Evolutionary conservation across 2,329 filamentous ascomycete genomes (phyloP).

Genomic region (Cladosporium sp.): DNA sequence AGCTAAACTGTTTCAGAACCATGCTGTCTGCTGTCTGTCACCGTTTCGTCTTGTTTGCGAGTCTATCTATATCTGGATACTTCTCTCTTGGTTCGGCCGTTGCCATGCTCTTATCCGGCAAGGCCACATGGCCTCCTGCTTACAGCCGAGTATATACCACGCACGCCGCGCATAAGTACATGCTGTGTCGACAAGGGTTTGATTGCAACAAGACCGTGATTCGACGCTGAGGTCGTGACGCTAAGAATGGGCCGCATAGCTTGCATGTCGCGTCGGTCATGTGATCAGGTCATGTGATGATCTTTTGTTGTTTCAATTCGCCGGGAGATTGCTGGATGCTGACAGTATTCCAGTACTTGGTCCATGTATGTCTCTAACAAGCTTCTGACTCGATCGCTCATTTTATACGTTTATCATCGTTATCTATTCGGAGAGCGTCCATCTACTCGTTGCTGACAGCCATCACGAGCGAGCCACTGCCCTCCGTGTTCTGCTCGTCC

Average conservation of each 20-base stretch:
- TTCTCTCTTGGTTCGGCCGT: background rate
- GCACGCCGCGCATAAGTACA: background rate
- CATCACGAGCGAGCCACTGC: slow-evolving; percentile 29
- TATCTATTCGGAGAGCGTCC: background rate
- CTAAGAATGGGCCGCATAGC: slow-evolving; percentile 6
- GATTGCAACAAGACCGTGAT: background rate
- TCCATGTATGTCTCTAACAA: no score
- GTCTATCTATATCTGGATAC: no score
- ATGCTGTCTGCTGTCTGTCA: no score
- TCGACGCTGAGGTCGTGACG: background rate
- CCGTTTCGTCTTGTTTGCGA: no score
- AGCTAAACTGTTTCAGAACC: no score
- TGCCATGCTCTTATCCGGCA: background rate
- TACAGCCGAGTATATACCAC: background rate
- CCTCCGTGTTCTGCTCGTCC: slow-evolving; percentile 44
- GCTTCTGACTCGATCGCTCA: background rate
- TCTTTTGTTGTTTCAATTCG: background rate
- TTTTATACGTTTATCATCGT: no score
- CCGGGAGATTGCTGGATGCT: no score
- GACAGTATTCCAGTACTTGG: no score
- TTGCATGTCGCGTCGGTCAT: slow-evolving; percentile 5
- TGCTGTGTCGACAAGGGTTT: background rate
- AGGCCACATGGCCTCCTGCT: background rate
- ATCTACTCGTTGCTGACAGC: slow-evolving; percentile 27
- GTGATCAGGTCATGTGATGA: slow-evolving; percentile 13